Base-by-base conservation (phyloP, 129 eudicot species). In the Chrysanthemum lavandulifolium region DNA sequence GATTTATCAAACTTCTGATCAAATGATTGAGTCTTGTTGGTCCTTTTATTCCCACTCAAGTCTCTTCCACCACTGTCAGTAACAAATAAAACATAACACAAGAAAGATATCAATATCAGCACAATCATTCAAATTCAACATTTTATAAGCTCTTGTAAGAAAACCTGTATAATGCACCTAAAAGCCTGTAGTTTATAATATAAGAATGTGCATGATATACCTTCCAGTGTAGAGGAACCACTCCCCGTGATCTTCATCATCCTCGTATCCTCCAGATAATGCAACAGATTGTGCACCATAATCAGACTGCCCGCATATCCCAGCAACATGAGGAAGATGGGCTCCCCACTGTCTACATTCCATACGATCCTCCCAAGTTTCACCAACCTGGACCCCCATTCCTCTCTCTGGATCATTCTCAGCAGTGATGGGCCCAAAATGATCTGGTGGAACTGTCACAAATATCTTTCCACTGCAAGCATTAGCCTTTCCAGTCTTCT, bases 321-420 rank as follows among this genome's bases (percentile, higher is more conserved):
- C 98, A 57, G 89, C 88, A 77, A 94, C 89, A 81, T 83, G 97
- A 9, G 97, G 96, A 70, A 84, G 83, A 72, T 94, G 98, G 11
- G 87, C 96, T 25, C 98, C 97, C 98, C 98, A 94, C 73, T 94
- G 98, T 75, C 98, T 84, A 74, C 92, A 86, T 69, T 85, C 91
- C 91, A 88, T 60, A 10, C 97, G 88, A 59, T 86, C 86, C 55
- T 66, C 85, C 97, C 97, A 94, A 9, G 86, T 78, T 67, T 94
- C 97, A 27, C 98, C 98, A 67, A 94, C 98, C 80, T 90, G 61
- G 51, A 94, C 87, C 6, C 98, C 98, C 74, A 71, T 87, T 13
- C 93, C 93, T 69, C 91, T 82, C 27, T 81, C 88, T 0, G 97
- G 98, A 58, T 90, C 98, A 82, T 86, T 74, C 63, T 88, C 94